Base-by-base conservation (phyloP, 257 asterid species). In the Nicotiana otophora region DNA sequence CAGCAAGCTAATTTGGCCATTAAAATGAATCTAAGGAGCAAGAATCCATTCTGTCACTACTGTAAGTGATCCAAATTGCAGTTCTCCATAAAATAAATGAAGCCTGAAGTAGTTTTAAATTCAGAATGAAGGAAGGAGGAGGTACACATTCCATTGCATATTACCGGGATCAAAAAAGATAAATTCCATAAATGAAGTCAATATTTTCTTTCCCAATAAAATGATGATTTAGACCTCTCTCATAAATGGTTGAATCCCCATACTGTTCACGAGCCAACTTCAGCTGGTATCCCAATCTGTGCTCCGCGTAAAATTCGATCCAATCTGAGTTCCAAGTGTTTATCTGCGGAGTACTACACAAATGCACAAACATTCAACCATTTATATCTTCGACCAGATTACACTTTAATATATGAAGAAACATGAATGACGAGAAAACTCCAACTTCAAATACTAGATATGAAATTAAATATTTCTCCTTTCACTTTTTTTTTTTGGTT, bases 271-370 rank as follows among this genome's bases (percentile, higher is more conserved):
- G 88, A 26, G 91, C 91, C 85, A 93, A 85, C 88, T 91, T 86
- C 92, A 96, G 88, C 82, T 96, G 99, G 91, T 94, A 94, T 84
- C 96, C 98, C 85, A 96, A 77, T 86, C 99, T 89, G 84, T 93
- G 97, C 86, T 90, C 95, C 26, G 97, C 97, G 81, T 89, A 96
- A 75, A 96, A 96, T 60, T 94, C 92, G 58, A 94, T 82, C 99
- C 99, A 96, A 68, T 96, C 93, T 53, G 92, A 81, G 54, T 91
- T 94, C 99, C 99, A 94, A 0, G 93, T 92, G 89, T 94, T 96
- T 72, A 93, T 91, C 89, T 96, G 99, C 12, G 99, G 99, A 46
- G 99, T 96, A 82, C 99, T 96, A 92, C 91, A 92, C 36, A 78
- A 69, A 84, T 10, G 69, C 80, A 77, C 61, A 31, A 19, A 4